Conservation (phyloP, 768 basidiomycete species). For the Boletellus ananas region DNA sequence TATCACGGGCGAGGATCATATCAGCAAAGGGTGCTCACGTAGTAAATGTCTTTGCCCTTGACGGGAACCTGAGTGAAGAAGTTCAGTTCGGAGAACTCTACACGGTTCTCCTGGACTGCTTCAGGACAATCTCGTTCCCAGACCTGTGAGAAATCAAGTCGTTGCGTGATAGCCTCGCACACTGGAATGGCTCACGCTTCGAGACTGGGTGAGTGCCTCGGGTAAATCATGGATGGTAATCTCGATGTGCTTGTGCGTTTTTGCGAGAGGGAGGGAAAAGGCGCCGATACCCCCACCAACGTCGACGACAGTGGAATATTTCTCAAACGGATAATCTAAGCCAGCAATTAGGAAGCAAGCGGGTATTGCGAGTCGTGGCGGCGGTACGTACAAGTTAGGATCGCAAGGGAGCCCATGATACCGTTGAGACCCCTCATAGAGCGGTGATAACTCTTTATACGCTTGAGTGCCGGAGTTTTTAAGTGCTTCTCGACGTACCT, state of each 20-base stretch:
- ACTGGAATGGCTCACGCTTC: constrained; percentile 4
- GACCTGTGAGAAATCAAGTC: constrained; percentile 11
- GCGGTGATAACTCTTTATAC: constrained; percentile 18
- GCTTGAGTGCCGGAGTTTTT: not conserved
- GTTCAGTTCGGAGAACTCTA: constrained; percentile 28
- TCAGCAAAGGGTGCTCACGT: constrained; percentile 18
- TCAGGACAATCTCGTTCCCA: constrained; percentile 26
- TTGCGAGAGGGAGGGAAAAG: constrained; percentile 28
- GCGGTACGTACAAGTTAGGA: constrained; percentile 18
- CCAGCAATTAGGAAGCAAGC: not conserved
- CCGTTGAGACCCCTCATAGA: constrained; percentile 22
- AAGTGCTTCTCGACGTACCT: constrained; percentile 6
- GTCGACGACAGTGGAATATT: constrained; percentile 30
- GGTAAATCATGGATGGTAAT: constrained; percentile 33
- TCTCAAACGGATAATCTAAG: constrained; percentile 33
- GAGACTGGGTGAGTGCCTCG: constrained; percentile 20
- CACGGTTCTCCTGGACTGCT: constrained; percentile 20
- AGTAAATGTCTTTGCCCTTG: constrained; percentile 30
- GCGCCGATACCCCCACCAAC: constrained; percentile 35
- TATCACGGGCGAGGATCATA: not conserved
- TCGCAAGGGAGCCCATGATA: constrained; percentile 25
- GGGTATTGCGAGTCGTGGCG: not conserved
- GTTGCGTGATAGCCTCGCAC: too few relatives aligned
- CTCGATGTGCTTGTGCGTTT: constrained; percentile 27
- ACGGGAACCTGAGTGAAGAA: constrained; percentile 30